Conservation (phyloP, 441 rosid genomes). For the Erodium texanum region DNA sequence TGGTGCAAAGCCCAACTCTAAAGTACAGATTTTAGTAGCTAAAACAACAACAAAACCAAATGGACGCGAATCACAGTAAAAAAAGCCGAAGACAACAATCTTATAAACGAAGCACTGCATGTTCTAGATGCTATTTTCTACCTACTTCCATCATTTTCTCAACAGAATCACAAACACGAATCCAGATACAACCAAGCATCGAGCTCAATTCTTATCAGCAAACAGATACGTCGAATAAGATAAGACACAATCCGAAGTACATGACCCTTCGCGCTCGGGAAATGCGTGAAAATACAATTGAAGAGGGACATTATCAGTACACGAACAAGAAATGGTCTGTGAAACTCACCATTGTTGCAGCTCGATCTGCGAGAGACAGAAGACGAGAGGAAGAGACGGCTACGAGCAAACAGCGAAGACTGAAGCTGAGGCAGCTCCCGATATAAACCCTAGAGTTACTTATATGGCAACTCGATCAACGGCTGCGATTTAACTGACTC, state of each 20-base stretch:
- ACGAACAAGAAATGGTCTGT: neutral
- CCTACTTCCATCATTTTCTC: neutral
- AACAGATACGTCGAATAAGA: neutral
- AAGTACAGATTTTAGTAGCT: neutral
- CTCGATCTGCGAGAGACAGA: conserved; percentile 8
- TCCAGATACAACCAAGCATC: neutral
- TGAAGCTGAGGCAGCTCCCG: neutral
- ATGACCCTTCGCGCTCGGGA: neutral
- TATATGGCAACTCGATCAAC: neutral
- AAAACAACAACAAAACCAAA: neutral
- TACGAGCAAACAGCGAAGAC: neutral
- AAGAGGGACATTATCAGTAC: neutral
- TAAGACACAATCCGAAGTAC: neutral
- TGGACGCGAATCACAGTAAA: too few species aligned
- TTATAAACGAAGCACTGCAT: too few species aligned
- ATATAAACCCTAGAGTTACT: neutral
- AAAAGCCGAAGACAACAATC: too few species aligned
- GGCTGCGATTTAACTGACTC: neutral
- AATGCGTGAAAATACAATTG: neutral
- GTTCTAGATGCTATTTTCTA: neutral
- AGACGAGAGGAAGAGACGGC: neutral
- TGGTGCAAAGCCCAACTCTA: neutral
- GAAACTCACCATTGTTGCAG: conserved; percentile 28
- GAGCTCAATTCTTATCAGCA: neutral
- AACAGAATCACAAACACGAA: neutral